Base-by-base conservation (phyloP, 305 asterid species). In the Fraxinus sp. region DNA sequence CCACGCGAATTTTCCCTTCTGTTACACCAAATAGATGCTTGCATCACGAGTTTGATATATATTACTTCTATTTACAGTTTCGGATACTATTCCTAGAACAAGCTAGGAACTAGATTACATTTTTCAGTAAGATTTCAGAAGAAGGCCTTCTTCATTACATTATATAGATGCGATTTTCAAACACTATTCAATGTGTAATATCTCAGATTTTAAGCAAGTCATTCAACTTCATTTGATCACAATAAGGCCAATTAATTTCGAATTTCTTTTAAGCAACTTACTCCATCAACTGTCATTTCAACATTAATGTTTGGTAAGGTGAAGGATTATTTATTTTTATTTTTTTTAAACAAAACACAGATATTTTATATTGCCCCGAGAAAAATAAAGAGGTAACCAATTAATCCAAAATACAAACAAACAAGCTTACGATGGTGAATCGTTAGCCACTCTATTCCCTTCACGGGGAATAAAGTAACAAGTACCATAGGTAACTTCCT, bases 1-100 rank as follows among this genome's bases (percentile, higher is more conserved):
- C 97, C 87, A 95, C 98, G 4, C 89, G 94, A 80, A 95, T 94
- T 85, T 95, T 94, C 70, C 99, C 98, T 11, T 95, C 99, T 95
- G 92, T 80, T 72, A 35, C 74, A 55, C 10, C 3, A 83, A 85
- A 83, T 59, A n/a, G 62, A 52, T 14, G 62, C 62, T 52, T 52
- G 62, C 62, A 52, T 52, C 62, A 52, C 62, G 62, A 52, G 62
- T 16, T 52, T 14, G 18, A 49, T 49, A 49, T 49, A 49, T 2
- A 49, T 49, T 49, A 49, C 59, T 49, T 49, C 18, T 49, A 49
- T 14, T 14, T 16, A 49, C 62, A 52, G 62, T 52, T 52, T 52
- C 62, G 16, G 62, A 52, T 14, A 52, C 62, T 52, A 16, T 16
- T 52, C 62, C 62, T 14, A 5, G 62, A 0, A 52, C 62, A 14